Conservation (phyloP, 2,329 filamentous ascomycete genomes). For the Beauveria varroae region DNA sequence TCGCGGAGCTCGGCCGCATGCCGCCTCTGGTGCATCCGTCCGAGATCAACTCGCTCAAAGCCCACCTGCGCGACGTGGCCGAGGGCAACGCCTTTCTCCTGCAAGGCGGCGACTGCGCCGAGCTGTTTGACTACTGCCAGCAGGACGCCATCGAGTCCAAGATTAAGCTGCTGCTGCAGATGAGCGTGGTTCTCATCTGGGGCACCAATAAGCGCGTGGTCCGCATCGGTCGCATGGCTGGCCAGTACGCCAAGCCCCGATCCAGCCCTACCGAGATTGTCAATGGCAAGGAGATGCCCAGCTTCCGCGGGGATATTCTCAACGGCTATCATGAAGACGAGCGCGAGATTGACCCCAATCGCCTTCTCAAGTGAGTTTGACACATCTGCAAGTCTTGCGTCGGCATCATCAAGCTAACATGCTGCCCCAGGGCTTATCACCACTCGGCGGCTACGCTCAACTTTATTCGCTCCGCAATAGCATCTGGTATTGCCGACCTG, state of each 20-base stretch:
- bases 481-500: slow-evolving; percentile 86
- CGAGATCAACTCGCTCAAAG: slow-evolving; percentile 74
- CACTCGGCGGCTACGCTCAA: slow-evolving; percentile 93
- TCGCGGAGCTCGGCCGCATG: slow-evolving; percentile 57
- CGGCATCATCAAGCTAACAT: slow-evolving; percentile 6
- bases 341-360: slow-evolving; percentile 70
- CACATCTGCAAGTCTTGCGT: neutral
- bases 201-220: slow-evolving; percentile 76
- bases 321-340: slow-evolving; percentile 79
- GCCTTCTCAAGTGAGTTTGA: slow-evolving; percentile 59
- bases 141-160: slow-evolving; percentile 87
- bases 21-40: slow-evolving; percentile 73
- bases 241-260: slow-evolving; percentile 93
- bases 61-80: slow-evolving; percentile 76
- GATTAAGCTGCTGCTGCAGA: slow-evolving; percentile 92
- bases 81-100: slow-evolving; percentile 86
- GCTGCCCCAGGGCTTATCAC: slow-evolving; percentile 68
- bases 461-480: slow-evolving; percentile 76
- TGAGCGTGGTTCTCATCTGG: slow-evolving; percentile 94
- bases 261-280: slow-evolving; percentile 81
- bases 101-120: slow-evolving; percentile 94
- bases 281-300: slow-evolving; percentile 73
- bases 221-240: slow-evolving; percentile 90
- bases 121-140: slow-evolving; percentile 94
- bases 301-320: slow-evolving; percentile 91